Base-by-base conservation (phyloP, 2,329 filamentous ascomycete genomes). In the Penicillium sp. region DNA sequence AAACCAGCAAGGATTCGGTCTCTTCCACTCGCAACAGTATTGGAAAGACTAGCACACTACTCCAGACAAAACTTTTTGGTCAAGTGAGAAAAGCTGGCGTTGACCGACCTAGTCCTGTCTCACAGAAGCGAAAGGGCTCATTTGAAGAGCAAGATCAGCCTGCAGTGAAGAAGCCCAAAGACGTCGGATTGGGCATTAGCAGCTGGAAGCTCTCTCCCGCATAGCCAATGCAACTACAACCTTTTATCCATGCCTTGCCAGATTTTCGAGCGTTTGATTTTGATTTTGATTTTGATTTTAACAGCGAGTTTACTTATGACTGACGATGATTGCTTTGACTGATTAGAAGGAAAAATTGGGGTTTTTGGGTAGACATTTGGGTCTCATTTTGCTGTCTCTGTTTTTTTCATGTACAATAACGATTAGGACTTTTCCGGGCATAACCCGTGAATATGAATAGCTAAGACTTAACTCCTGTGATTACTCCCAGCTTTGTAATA, bases 61-160 rank as follows among this genome's bases (percentile, higher is more conserved):
- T 83, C n/a, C 85, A 88, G 67, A 79, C 79, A 40, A 87, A 84
- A 67, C 70, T 88, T 4, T 86, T 85, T 65, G 84, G 83, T 0
- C 77, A 81, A 35, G 78, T 87, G 26, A 83, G 79, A 63, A 88
- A 88, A 69, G 68, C 76, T 14, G 75, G 76, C 45, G 66, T 75
- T 55, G 74, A 77, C 7, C 53, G 54, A 53, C 69, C 72, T 21
- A 56, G 63, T 47, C 35, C 60, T 40, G 52, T 48, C 57, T 57
- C 58, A 42, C 61, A 66, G 30, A 78, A 78, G 66, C 72, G 75
- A 58, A 74, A 75, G 63, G 70, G 66, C 56, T 72, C 66, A 62
- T 70, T 68, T 61, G 69, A 69, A 5, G 68, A 71, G 24, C 63
- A 61, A 42, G 71, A 71, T 64, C 55, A 57, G 55, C 61, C 65